phyloP scores from a whole-genome alignment of 169 alveolate species.

The Plasmodium fragile region DNA sequence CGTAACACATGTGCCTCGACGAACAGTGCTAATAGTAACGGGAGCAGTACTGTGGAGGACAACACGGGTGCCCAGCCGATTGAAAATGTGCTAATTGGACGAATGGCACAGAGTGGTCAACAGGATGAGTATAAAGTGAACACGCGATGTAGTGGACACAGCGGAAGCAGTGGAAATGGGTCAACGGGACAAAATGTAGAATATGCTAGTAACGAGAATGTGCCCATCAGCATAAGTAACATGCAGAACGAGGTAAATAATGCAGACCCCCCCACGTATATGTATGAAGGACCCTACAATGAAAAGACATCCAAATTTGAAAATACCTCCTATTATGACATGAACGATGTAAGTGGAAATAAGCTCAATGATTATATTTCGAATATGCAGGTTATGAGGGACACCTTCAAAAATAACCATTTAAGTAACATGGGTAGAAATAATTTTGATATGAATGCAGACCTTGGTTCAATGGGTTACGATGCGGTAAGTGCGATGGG shows the following conservation, averaged over 20 bases:
- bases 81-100: neutral
- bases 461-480: neutral
- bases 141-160: neutral
- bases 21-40: neutral
- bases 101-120: neutral
- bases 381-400: neutral
- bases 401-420: neutral
- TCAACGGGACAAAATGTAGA: neutral
- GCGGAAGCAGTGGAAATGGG: neutral
- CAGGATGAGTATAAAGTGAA: neutral
- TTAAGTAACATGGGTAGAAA: neutral
- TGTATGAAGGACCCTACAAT: neutral
- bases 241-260: neutral
- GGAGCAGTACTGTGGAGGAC: neutral
- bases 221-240: neutral
- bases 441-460: constrained; percentile 1
- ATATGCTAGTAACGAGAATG: neutral
- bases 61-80: neutral
- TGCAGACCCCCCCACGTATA: neutral
- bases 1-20: neutral
- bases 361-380: constrained; percentile 2
- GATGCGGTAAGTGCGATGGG: neutral
- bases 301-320: neutral
- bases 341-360: constrained; percentile 1
- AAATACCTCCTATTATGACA: neutral